Conservation (phyloP, 805 yeast species). For the Blastobotrys robertii region DNA sequence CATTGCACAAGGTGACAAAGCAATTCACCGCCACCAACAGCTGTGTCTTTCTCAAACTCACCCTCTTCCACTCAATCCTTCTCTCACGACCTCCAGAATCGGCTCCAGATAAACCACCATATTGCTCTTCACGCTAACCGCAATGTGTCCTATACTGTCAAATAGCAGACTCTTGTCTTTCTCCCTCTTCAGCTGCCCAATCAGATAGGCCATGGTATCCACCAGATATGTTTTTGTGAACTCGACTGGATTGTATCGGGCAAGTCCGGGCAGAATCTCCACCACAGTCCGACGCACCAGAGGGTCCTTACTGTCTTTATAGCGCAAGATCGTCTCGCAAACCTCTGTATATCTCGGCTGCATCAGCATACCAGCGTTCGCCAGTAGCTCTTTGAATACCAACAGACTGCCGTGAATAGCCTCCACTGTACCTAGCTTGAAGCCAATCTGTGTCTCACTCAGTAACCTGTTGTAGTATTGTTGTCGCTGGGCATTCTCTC, state of each 20-base stretch:
- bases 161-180: slow-evolving; percentile 71
- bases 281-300: slow-evolving; percentile 77
- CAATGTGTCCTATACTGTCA: slow-evolving; percentile 74
- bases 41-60: slow-evolving; percentile 20
- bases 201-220: slow-evolving; percentile 63
- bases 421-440: slow-evolving; percentile 47
- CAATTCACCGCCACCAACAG: too few relatives aligned
- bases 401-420: slow-evolving; percentile 80
- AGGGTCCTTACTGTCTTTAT: slow-evolving; percentile 67
- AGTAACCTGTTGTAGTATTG: slow-evolving; percentile 67
- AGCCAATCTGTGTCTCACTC: slow-evolving; percentile 55
- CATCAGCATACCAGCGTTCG: slow-evolving; percentile 62
- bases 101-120: slow-evolving; percentile 84
- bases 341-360: slow-evolving; percentile 64
- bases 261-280: slow-evolving; percentile 70
- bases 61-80: slow-evolving; percentile 57
- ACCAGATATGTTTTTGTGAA: slow-evolving; percentile 79
- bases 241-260: slow-evolving; percentile 60
- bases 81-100: slow-evolving; percentile 73
- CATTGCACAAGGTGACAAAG: too few relatives aligned
- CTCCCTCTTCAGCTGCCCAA: slow-evolving; percentile 65
- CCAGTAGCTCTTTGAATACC: slow-evolving; percentile 69
- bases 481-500: slow-evolving; percentile 62
- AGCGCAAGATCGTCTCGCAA: slow-evolving; percentile 60
- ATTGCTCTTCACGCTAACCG: slow-evolving; percentile 65